Percentiles rank a stretch among this genome's conserved stretches.
Conservation (phyloP, 257 asterid genomes). For the Cruciata laevipes region DNA sequence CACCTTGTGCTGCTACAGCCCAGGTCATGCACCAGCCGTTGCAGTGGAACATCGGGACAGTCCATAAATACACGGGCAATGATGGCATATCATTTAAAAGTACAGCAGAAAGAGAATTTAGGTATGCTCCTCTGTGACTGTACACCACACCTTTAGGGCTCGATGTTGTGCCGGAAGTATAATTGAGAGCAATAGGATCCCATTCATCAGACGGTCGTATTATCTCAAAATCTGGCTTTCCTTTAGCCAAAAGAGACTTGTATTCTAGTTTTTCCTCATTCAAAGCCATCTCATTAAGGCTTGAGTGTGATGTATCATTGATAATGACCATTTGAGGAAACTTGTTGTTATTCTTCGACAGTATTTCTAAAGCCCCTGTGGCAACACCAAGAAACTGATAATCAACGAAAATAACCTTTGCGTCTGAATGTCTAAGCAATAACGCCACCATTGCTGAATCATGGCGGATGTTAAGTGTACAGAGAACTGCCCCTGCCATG, state of each 20-base stretch:
- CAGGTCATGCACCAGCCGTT: slow-evolving; percentile 35
- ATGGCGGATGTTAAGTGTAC: slow-evolving; percentile 28
- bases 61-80: slow-evolving; percentile 30
- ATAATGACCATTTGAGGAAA: slow-evolving; percentile 17
- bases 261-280: slow-evolving; percentile 14
- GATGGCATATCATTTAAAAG: slow-evolving; percentile 23
- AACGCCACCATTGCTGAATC: slow-evolving; percentile 26
- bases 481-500: slow-evolving; percentile 35
- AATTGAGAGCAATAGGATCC: slow-evolving; percentile 31
- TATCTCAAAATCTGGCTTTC: slow-evolving; percentile 23
- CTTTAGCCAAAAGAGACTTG: slow-evolving; percentile 21
- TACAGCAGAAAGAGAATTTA: slow-evolving; percentile 26
- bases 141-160: slow-evolving; percentile 32
- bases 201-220: slow-evolving; percentile 24
- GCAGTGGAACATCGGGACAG: slow-evolving; percentile 38
- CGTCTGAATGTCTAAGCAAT: slow-evolving; percentile 23
- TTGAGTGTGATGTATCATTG: background rate
- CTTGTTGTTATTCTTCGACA: slow-evolving; percentile 15
- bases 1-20: slow-evolving; percentile 34
- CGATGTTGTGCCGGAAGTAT: slow-evolving; percentile 37
- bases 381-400: slow-evolving; percentile 20
- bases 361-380: slow-evolving; percentile 18
- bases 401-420: slow-evolving; percentile 28
- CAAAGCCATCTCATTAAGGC: background rate
- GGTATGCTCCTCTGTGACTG: slow-evolving; percentile 36